These are phyloP conservation scores for Blastocystis sp. DNA, from an alignment of 352 stramenopile genomes.

Conservation along the genomic window DNA sequence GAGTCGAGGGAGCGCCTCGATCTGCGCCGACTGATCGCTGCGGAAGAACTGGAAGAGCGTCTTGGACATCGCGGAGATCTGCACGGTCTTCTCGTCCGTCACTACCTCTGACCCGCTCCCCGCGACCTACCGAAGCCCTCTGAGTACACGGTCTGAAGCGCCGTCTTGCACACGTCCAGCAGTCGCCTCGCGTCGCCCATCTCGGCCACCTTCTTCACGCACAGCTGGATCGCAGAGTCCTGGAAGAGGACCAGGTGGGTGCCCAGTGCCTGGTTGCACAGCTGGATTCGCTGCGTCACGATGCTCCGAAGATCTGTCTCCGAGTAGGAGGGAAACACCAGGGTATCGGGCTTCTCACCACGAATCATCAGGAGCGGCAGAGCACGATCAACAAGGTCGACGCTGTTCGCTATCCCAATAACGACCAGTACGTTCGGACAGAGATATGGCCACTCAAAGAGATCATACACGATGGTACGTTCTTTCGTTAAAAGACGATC, in stretches of 20 bases:
- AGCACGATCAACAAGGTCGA: slow-evolving; percentile 1
- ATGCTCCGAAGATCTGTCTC: not conserved
- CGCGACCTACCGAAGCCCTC: not conserved
- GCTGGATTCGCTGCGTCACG: not conserved
- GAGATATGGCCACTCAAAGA: slow-evolving; percentile 40
- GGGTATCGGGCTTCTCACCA: not conserved
- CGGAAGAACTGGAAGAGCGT: slow-evolving; percentile 32
- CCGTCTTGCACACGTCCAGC: slow-evolving; percentile 29
- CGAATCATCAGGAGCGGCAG: slow-evolving; percentile 22
- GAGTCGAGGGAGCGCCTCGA: not conserved
- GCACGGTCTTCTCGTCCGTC: not conserved
- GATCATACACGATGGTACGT: slow-evolving; percentile 35
- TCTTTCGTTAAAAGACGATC: slow-evolving; percentile 40
- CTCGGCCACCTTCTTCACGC: slow-evolving; percentile 28
- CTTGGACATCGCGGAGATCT: not conserved
- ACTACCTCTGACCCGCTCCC: not conserved
- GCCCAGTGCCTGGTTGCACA: not conserved
- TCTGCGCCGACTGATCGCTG: not conserved
- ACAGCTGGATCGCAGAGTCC: not conserved
- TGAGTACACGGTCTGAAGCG: not conserved
- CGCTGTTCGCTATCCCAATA: slow-evolving; percentile 42
- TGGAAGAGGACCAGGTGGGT: not conserved
- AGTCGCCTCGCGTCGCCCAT: slow-evolving; percentile 39
- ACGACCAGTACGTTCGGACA: not conserved
- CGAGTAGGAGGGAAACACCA: slow-evolving; percentile 37